A percentile compares a stretch with the other conserved stretches of the same genome.
These are phyloP conservation scores for Colletotrichum salicis DNA, from an alignment of 2,329 filamentous ascomycete genomes.

Conservation along the genomic window DNA sequence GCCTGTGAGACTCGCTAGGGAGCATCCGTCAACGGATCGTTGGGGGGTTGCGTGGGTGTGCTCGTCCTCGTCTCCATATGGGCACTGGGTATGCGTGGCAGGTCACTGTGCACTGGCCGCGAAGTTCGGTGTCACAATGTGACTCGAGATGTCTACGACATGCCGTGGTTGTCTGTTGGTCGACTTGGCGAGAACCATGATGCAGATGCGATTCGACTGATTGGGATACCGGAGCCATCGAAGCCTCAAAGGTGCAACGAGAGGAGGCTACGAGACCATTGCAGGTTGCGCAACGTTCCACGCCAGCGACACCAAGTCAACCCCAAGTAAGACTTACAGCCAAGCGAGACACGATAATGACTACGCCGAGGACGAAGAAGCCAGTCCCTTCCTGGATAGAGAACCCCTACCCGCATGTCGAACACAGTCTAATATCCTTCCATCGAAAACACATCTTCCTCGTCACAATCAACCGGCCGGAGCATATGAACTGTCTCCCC, in stretches of 20 bases:
- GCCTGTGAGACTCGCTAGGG: neutral
- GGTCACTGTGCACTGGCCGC: neutral
- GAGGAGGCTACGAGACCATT: no score
- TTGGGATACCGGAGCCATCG: no score
- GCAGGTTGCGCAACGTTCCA: neutral
- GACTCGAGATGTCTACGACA: neutral
- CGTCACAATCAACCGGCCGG: constrained; percentile 56
- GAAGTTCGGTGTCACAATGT: neutral
- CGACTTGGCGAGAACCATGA: neutral
- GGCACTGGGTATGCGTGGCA: neutral
- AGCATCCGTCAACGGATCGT: neutral
- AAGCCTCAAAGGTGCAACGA: no score
- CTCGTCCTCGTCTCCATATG: neutral
- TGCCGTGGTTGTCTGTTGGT: neutral
- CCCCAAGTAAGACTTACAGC: neutral
- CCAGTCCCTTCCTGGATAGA: constrained; percentile 47
- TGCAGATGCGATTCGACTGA: neutral
- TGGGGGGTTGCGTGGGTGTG: neutral
- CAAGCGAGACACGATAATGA: constrained; percentile 32
- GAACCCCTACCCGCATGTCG: constrained; percentile 44
- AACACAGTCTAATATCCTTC: constrained; percentile 49
- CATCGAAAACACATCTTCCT: constrained; percentile 53
- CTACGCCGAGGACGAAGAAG: constrained; percentile 40
- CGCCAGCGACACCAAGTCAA: neutral
- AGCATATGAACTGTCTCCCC: constrained; percentile 54